Evolutionary conservation across 2,329 filamentous ascomycete species (phyloP).

Genomic region (Clarireedia monteithiana): DNA sequence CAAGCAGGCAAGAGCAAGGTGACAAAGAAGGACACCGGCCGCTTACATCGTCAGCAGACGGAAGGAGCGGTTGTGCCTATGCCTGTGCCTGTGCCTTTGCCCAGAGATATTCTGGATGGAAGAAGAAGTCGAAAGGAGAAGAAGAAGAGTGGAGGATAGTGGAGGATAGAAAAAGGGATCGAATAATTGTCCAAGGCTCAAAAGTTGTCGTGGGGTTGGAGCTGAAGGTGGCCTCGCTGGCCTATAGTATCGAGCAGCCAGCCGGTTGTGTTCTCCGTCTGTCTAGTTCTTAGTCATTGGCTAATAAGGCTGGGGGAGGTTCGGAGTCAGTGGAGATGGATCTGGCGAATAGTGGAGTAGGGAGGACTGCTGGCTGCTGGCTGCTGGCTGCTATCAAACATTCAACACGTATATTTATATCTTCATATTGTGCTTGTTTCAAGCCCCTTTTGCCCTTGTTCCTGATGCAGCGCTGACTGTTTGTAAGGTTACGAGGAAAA

Average conservation of each 20-base stretch:
- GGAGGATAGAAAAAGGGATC: neutral
- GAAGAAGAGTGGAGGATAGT: neutral
- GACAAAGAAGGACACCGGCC: constrained; percentile 21
- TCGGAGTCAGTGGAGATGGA: neutral
- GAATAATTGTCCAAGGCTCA: neutral
- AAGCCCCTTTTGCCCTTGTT: no score
- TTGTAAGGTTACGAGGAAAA: no score
- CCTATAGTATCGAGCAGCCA: no score
- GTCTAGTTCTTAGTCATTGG: no score
- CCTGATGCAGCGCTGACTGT: no score
- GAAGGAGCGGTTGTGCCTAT: neutral
- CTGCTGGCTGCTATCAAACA: no score
- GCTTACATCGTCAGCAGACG: constrained; percentile 22
- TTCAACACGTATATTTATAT: no score
- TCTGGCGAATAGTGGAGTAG: neutral
- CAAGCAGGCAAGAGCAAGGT: constrained; percentile 4
- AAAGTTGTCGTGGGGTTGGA: constrained; percentile 8
- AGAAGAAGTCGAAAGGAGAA: neutral
- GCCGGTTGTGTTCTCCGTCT: neutral
- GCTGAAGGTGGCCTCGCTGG: neutral
- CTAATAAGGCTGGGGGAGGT: neutral
- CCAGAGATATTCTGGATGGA: neutral
- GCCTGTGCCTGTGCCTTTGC: no score
- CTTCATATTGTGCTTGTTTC: no score
- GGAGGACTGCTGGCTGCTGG: no score